A percentile compares a stretch with the other conserved stretches of the same genome.
Conservation (phyloP, 768 basidiomycete species). For the Multifurca ochricompacta region DNA sequence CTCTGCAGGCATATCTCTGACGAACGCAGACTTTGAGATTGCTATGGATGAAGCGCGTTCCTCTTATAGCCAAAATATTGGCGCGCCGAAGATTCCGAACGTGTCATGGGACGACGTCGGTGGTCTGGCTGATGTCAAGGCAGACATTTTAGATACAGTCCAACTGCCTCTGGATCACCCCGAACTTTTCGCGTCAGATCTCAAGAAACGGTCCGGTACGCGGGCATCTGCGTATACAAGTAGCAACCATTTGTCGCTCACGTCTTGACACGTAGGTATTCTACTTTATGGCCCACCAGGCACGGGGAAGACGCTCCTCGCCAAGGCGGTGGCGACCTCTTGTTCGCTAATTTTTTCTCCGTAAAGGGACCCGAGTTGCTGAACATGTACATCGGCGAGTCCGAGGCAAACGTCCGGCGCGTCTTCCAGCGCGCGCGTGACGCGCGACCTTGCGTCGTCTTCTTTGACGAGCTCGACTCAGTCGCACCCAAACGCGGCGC, state of each 20-base stretch:
- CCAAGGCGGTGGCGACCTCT: slow-evolving; percentile 94
- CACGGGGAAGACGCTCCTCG: slow-evolving; percentile 90
- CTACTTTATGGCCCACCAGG: slow-evolving; percentile 93
- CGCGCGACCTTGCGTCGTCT: slow-evolving; percentile 90
- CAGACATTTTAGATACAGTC: slow-evolving; percentile 92
- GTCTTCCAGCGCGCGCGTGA: slow-evolving; percentile 89
- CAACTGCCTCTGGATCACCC: slow-evolving; percentile 87
- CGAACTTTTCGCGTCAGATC: slow-evolving; percentile 79
- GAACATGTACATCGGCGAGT: slow-evolving; percentile 98
- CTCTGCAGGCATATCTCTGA: slow-evolving; percentile 38
- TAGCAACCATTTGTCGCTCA: background rate
- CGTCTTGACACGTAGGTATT: slow-evolving; percentile 47
- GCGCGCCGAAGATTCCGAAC: slow-evolving; percentile 93
- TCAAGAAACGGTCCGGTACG: slow-evolving; percentile 93
- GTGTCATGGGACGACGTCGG: slow-evolving; percentile 98
- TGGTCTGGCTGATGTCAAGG: slow-evolving; percentile 78
- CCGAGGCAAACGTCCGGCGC: slow-evolving; percentile 91
- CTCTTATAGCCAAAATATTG: slow-evolving; percentile 86
- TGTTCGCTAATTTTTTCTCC: slow-evolving; percentile 97
- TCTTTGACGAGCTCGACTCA: slow-evolving; percentile 94
- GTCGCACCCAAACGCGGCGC: slow-evolving; percentile 92
- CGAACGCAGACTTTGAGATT: slow-evolving; percentile 56
- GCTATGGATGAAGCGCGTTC: slow-evolving; percentile 67
- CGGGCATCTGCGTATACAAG: background rate
- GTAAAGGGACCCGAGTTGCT: slow-evolving; percentile 93